A percentile compares a stretch with the other conserved stretches of the same genome.
These are phyloP conservation scores for Durio zibethinus DNA, from an alignment of 345 rosid genomes.

Conservation along the genomic window DNA sequence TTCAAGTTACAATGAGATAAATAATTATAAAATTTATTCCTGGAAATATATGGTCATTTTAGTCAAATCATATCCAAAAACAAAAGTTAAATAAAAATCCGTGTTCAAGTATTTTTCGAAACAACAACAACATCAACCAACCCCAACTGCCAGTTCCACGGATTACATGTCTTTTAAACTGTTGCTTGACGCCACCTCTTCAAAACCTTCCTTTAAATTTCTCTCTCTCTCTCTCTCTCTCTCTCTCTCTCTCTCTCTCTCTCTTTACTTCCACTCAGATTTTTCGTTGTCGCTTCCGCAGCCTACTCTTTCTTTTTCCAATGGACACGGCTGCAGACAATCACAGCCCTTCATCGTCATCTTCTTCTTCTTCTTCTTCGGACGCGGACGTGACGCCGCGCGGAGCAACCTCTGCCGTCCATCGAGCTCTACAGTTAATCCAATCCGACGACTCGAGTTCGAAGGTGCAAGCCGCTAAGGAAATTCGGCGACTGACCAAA, in stretches of 20 bases:
- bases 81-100: too few species aligned
- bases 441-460: slow-evolving; percentile 49
- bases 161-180: background rate
- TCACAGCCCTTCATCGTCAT: slow-evolving; percentile 36
- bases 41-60: too few species aligned
- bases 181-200: slow-evolving; percentile 20
- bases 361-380: slow-evolving; percentile 24
- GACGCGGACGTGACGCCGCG: slow-evolving; percentile 55
- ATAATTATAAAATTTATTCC: too few species aligned
- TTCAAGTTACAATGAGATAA: too few species aligned
- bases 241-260: slow-evolving; percentile 3
- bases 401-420: slow-evolving; percentile 48
- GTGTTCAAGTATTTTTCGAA: background rate
- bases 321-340: slow-evolving; percentile 37
- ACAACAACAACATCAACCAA: background rate
- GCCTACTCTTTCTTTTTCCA: slow-evolving; percentile 10
- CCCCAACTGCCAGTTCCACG: background rate
- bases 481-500: slow-evolving; percentile 89
- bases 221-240: slow-evolving; percentile 3
- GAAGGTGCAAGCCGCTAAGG: slow-evolving; percentile 74
- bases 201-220: background rate
- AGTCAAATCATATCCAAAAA: too few species aligned
- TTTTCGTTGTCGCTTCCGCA: background rate
- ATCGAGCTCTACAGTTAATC: slow-evolving; percentile 49
- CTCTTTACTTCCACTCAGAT: background rate